Evolutionary conservation across 768 basidiomycete species (phyloP), one percentile per base, ranked within the genome.

Genomic region (Lactifluus rugatus): DNA sequence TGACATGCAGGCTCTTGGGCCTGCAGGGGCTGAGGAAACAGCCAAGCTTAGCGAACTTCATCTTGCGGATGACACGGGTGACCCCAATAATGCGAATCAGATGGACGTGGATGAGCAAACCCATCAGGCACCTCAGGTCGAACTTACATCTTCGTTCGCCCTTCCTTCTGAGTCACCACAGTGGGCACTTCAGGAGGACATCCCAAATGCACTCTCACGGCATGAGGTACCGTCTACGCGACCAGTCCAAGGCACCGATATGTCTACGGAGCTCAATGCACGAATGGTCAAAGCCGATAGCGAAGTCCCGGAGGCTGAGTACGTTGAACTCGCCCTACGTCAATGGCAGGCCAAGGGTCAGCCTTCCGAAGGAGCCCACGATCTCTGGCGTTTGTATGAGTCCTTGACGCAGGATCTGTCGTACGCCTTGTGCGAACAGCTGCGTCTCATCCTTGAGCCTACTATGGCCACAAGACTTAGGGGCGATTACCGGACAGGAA

Each of bases 401-500:
- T 84, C 87, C 3, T 75, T 96, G 63, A 98, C 96, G 0, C 85
- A 90, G 55, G 86, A 95, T 59, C 81, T 99, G 42, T 89, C 96
- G 2, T 90, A 89, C 65, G 79, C 85, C 2, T 82, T 99, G 21
- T 98, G 94, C 68, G 96, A 98, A 72, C 94, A 97, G 68, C 82
- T 98, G 17, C 89, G 96, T 25, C 86, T 98, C 34, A 95, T 98
- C 69, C 80, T 99, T 37, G 93, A 94, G 62, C 96, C 96, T 0
- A 98, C 95, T 0, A 76, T 89, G 49, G 93, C 96, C 5, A 96
- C 95, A 6, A 82, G 96, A 21, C 77, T 99, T 45, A 87, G 89
- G 72, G 96, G 96, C 39, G 96, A 98, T 75, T 99, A 96, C 71
- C 88, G 94, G 31, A 94, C 91, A 0, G 96, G 96, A 52, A 99